Base-by-base conservation (phyloP, 2,329 filamentous ascomycete species). In the Claviceps capensis region DNA sequence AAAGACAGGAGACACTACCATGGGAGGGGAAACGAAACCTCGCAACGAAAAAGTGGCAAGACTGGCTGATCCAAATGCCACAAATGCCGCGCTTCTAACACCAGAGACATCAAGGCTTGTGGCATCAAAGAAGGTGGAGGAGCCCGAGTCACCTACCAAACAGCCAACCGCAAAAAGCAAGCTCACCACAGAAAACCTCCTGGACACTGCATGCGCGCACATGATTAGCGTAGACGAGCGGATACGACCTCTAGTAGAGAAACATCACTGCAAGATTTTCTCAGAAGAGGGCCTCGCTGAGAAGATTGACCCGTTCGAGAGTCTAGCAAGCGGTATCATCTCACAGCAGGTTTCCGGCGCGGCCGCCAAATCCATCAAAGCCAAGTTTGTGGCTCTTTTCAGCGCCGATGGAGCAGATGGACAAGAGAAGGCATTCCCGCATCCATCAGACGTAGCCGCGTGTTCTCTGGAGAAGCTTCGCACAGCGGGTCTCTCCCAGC, bases 331-430 rank as follows among this genome's bases (percentile, higher is more conserved):
- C 66, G 86, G 89, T 49, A 96, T 98, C 63, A 95, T 97, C 60
- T 89, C 88, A 50, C 93, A 97, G 69, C 93, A 98, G 71, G 91
- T 98, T 19, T 95, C 89, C 1, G 89, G 91, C 17, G 88, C 89
- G 5, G 93, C 93, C 0, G 93, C 93, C 13, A 85, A 81, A 58
- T 86, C 86, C 5, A 97, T 98, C 69, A 90, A 91, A 66, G 78
- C 78, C 48, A 91, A 88, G 57, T 96, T 96, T 65, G 70, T 95
- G 19, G 75, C 72, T 1, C 70, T 96, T 5, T 96, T 95, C 66
- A 59, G 65, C 38, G 64, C 70, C 38, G 60, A 65, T 36, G 65
- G 67, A 5, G 62, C 67, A 4, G 61, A 67, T 48, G 54, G 9
- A 34, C 30, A 62, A 17, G 50, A 49, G 4, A 61, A 62, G 11